Percentiles rank a stretch among this genome's conserved stretches.
Evolutionary conservation across 345 rosid genomes (phyloP).

Genomic region (Erucastrum elatum): DNA sequence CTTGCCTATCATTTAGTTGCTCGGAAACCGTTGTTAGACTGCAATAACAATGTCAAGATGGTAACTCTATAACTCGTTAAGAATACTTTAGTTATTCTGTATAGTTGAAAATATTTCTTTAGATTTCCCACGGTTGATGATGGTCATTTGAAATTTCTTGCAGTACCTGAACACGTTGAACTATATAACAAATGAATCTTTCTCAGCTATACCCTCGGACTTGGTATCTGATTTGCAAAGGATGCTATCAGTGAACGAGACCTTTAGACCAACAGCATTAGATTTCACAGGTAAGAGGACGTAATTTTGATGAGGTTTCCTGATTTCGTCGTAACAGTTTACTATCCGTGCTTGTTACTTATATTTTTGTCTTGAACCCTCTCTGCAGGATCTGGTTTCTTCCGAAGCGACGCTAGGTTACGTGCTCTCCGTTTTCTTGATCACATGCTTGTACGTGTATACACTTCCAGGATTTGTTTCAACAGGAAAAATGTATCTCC

Average conservation of each 20-base stretch:
- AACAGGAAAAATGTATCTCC: constrained; percentile 12
- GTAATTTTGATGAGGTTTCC: constrained; percentile 14
- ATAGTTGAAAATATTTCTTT: neutral
- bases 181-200: constrained; percentile 84
- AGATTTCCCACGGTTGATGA: constrained; percentile 4
- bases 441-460: constrained; percentile 86
- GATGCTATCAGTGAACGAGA: constrained; percentile 87
- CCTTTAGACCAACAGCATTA: constrained; percentile 83
- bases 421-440: constrained; percentile 99
- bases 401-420: constrained; percentile 89
- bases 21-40: constrained; percentile 84
- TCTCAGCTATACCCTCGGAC: constrained; percentile 81
- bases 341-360: constrained; percentile 6
- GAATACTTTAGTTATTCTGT: neutral
- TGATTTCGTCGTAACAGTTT: neutral
- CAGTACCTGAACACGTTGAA: constrained; percentile 91
- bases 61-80: constrained; percentile 42
- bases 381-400: constrained; percentile 78
- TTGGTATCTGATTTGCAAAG: constrained; percentile 82
- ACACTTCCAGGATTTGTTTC: constrained; percentile 8
- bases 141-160: constrained; percentile 35
- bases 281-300: constrained; percentile 77
- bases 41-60: constrained; percentile 97
- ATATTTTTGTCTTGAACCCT: constrained; percentile 22
- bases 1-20: constrained; percentile 89